phyloP scores from a whole-genome alignment of 768 basidiomycete genomes.

The Pleurotus djamor region DNA sequence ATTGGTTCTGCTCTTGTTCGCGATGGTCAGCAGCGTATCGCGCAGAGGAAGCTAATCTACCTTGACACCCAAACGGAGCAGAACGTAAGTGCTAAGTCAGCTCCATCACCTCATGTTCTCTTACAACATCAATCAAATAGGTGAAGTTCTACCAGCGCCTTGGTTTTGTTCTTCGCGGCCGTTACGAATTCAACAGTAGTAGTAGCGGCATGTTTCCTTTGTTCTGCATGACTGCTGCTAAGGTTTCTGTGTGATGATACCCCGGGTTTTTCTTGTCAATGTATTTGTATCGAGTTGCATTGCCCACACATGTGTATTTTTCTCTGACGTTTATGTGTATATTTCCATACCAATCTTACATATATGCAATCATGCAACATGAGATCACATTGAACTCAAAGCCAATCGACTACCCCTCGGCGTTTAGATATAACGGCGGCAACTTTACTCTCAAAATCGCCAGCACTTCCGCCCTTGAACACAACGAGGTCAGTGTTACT shows the following conservation, averaged over 20 bases:
- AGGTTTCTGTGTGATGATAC: not conserved
- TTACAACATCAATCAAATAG: not conserved
- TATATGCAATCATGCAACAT: not conserved
- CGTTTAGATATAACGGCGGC: conserved; percentile 36
- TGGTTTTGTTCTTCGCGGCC: conserved; percentile 3
- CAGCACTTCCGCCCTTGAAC: conserved; percentile 32
- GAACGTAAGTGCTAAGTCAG: not conserved
- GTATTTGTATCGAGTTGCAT: not conserved
- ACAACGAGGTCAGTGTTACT: conserved; percentile 35
- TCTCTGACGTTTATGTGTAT: not conserved
- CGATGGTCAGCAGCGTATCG: conserved; percentile 4
- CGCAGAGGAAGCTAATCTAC: conserved; percentile 2
- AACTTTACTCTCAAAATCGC: conserved; percentile 44
- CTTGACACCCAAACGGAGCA: conserved; percentile 6
- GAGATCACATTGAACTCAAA: conserved; percentile 10
- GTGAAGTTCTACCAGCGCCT: conserved; percentile 6
- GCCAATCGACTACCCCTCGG: conserved; percentile 31
- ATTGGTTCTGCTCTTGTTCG: conserved; percentile 5
- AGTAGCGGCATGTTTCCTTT: not conserved
- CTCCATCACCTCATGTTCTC: not conserved
- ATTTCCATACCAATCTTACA: not conserved
- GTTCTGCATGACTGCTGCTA: conserved; percentile 4
- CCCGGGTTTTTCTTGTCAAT: not conserved
- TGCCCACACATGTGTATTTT: not conserved
- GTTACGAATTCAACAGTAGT: conserved; percentile 5